Evolutionary conservation across 805 yeast genomes (phyloP), one percentile per base, ranked within the genome.

Genomic region (Lipomyces spencermartinsiae): DNA sequence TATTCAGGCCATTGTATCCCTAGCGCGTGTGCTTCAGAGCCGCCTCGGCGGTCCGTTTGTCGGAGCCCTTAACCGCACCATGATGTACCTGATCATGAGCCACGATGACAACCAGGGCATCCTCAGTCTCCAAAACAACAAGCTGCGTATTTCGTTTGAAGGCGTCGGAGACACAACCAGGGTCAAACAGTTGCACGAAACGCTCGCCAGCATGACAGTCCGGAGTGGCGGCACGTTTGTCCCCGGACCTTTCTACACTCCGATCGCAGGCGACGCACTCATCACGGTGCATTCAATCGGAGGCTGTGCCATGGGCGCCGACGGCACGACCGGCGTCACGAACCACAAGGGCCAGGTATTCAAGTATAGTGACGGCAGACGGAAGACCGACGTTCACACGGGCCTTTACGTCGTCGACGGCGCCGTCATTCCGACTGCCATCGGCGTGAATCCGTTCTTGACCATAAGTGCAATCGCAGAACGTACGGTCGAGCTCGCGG

Each of bases 31-130:
- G 22, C 16, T 43, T n/a, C 49, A 43, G 7, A 43, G 49, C 49
- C 16, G 22, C 6, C n/a, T 43, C 22, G 49, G 49, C n/a, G 49
- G 49, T 43, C 49, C 49, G 4, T 43, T n/a, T 43, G 49, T 43
- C 22, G 49, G 49, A 43, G 49, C 49, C 16, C 49, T 43, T n/a
- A n/a, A 43, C 7, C 49, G 49, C 49, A 43, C 49, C 22, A 43
- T 43, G 49, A 16, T 43, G 49, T 43, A 43, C 49, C n/a, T 43
- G 49, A 43, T 43, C 25, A 43, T 43, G 49, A 43, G 49, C 49
- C 49, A 43, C 22, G 49, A 43, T 7, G 49, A 43, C 8, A 43
- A 43, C 49, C 49, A 43, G 49, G 49, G 49, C 8, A 43, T 43
- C 8, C 49, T 43, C 49, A 43, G 8, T n/a, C 49, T 43, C 10